phyloP scores from a whole-genome alignment of 805 yeast genomes.

The Candida berthetii region DNA sequence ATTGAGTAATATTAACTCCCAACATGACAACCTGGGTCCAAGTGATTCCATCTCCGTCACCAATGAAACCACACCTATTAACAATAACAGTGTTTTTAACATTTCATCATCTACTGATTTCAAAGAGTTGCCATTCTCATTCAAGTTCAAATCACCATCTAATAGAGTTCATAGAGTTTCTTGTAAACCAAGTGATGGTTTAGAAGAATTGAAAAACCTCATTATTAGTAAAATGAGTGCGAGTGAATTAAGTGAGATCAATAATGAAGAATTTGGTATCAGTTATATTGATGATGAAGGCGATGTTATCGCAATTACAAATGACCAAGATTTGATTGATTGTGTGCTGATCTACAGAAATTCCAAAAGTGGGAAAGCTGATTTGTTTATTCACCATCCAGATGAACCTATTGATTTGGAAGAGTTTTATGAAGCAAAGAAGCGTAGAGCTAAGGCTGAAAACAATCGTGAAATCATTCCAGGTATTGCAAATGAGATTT shows the following conservation, averaged over 20 bases:
- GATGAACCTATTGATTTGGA: slow-evolving; percentile 34
- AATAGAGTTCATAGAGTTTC: slow-evolving; percentile 67
- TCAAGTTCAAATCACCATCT: slow-evolving; percentile 75
- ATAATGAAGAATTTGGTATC: slow-evolving; percentile 46
- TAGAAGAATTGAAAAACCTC: slow-evolving; percentile 36
- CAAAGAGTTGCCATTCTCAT: slow-evolving; percentile 34
- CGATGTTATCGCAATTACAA: slow-evolving; percentile 71
- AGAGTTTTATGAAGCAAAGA: slow-evolving; percentile 13
- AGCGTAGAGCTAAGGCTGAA: slow-evolving; percentile 9
- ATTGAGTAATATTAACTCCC: slow-evolving; percentile 1
- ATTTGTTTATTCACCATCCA: slow-evolving; percentile 64
- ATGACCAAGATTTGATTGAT: slow-evolving; percentile 67
- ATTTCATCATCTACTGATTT: slow-evolving; percentile 7
- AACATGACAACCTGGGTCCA: slow-evolving; percentile 25
- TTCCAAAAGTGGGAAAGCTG: slow-evolving; percentile 54
- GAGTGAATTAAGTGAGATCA: slow-evolving; percentile 29
- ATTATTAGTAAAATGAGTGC: slow-evolving; percentile 30
- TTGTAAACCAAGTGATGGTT: slow-evolving; percentile 49
- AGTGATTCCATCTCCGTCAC: slow-evolving; percentile 28
- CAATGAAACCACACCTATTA: slow-evolving; percentile 15
- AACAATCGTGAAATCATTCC: slow-evolving; percentile 24
- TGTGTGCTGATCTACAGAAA: slow-evolving; percentile 55
- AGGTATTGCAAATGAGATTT: slow-evolving; percentile 53
- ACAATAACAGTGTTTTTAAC: slow-evolving; percentile 2
- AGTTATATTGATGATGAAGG: slow-evolving; percentile 83